phyloP scores from a whole-genome alignment of 768 basidiomycete genomes.

The Thelephora aurantiotincta region DNA sequence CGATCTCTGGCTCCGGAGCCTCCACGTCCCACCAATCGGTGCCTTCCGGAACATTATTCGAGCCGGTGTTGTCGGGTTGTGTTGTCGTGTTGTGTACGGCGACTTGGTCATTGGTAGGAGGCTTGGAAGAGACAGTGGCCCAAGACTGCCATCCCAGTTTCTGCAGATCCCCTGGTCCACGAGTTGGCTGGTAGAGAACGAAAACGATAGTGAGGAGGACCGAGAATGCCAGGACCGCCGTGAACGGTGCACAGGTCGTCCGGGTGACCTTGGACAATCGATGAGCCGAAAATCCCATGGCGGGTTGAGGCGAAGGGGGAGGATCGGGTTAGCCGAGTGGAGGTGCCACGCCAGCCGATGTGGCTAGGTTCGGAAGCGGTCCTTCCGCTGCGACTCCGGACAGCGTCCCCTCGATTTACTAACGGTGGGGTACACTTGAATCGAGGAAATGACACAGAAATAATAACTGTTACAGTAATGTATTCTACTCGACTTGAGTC shows the following conservation, averaged over 20 bases:
- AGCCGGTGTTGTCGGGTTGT: constrained; percentile 7
- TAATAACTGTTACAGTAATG: too few relatives aligned
- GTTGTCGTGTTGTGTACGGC: constrained; percentile 9
- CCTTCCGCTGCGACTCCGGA: too few relatives aligned
- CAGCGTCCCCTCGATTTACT: too few relatives aligned
- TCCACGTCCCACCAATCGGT: constrained; percentile 67
- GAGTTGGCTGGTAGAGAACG: constrained; percentile 66
- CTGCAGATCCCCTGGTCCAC: constrained; percentile 56
- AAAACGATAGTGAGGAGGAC: constrained; percentile 65
- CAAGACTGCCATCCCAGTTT: constrained; percentile 84
- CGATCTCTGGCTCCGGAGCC: constrained; percentile 22
- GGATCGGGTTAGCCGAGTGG: neutral
- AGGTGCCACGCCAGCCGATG: too few relatives aligned
- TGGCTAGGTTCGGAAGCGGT: too few relatives aligned
- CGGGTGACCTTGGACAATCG: constrained; percentile 35
- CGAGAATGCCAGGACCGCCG: constrained; percentile 51
- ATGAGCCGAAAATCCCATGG: constrained; percentile 16
- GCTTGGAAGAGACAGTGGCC: constrained; percentile 37
- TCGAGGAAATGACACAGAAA: too few relatives aligned
- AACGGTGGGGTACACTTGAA: too few relatives aligned
- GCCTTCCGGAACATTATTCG: constrained; percentile 12
- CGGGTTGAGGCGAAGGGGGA: neutral
- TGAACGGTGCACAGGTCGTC: constrained; percentile 42
- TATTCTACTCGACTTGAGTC: too few relatives aligned
- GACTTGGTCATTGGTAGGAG: constrained; percentile 1